Evolutionary conservation across 2,329 filamentous ascomycete genomes (phyloP), one percentile per base, ranked within the genome.

Genomic region (Arthrobotrys conoides): DNA sequence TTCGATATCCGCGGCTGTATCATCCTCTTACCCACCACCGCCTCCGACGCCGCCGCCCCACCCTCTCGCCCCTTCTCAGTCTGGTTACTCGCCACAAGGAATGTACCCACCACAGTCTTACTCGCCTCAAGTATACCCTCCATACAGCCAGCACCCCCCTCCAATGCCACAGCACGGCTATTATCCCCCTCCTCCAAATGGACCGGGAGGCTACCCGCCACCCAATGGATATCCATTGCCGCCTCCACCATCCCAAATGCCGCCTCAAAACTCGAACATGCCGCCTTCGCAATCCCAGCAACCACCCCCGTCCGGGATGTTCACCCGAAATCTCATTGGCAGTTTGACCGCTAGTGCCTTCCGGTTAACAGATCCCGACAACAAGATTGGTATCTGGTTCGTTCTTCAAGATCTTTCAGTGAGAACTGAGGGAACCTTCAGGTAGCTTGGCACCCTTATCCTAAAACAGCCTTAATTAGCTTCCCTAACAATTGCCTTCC

Each of bases 321-420:
- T 95, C 83, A 97, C 94, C 0, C 88, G 95, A 66, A 99, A 98
- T 83, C 88, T 99, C 9, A 98, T 99, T 80, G 96, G 96, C 1
- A 97, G 93, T 84, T 87, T 97, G 65, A 91, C 93, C 5, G 94
- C 94, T 36, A 97, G 94, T 82, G 95, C 95, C 0, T 95, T 94
- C 83, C 90, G 91, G 36, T 88, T 98, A 67, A 91, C 89, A 1
- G 94, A 98, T 81, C 89, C 90, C 0, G 87, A 92, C 16, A 91
- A 93, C 80, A 92, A 93, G 83, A 90, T 93, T 64, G 95, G 95
- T 1, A 94, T 97, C 80, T 99, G 95, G 95, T 99, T 99, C 82
- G 92, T 99, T 55, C 87, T 98, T 67, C 95, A 97, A 84, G 96
- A 99, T 85, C 87, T 99, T 51, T 97, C 94, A 82, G 95, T 99